Base-by-base conservation (phyloP, 202 grass and related monocot genomes). In the Digitaria exilis region DNA sequence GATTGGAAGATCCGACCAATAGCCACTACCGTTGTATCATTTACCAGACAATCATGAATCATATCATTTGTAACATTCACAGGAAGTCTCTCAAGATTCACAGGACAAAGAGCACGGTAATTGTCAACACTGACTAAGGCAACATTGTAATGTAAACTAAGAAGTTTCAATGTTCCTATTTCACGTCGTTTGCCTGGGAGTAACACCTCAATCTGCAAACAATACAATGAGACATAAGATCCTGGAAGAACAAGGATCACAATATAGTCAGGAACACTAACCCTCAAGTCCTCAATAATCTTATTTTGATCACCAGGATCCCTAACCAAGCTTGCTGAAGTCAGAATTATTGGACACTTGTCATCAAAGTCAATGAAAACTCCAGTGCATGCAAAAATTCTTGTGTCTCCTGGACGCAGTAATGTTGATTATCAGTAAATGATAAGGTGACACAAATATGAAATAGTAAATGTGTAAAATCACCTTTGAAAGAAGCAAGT, bases 401-500 rank as follows among this genome's bases (percentile, higher is more conserved):
- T 37, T 37, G 35, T 37, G 35, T 37, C 35, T 6, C 35, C 35
- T 37, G 35, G 35, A 37, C 5, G 7, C 4, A 3, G 7, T 37
- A 6, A 37, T 37, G 4, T 37, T 37, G 35, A 6, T 37, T 6
- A 37, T 37, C 35, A 37, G 35, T 37, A 37, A 37, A 37, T 37
- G 35, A 37, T 37, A 37, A 37, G 0, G 48, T 46, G 28, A 76
- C 12, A 62, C 16, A 46, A 77, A 61, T 19, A 77, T 62, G 24
- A 62, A 48, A 48, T n/a, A 31, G 11, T 18, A 30, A 77, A n/a
- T 45, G 14, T 77, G 45, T 14, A 48, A 77, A 62, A 63, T 45
- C 41, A 63, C 57, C 41, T n/a, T 63, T 77, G 25, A 77, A 63
- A 63, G 75, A 77, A 77, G 75, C 57, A 14, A 77, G 39, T 46